Evolutionary conservation across 345 rosid genomes (phyloP), one percentile per base, ranked within the genome.

Genomic region (Citrus sp.): DNA sequence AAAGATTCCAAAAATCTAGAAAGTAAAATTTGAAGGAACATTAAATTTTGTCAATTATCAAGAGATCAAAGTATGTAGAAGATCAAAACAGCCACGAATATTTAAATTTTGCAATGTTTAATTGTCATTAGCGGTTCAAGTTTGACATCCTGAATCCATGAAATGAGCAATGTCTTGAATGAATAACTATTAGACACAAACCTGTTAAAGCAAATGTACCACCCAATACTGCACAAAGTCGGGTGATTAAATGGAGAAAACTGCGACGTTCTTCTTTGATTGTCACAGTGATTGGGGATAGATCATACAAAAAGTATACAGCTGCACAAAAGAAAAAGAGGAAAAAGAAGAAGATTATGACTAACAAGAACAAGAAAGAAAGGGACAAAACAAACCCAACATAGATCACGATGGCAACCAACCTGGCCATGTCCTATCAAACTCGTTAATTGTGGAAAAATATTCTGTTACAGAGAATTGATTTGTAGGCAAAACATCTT

Each of bases 131-230:
- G 9, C 25, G 18, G 9, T 18, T 70, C 7, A 12, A 22, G 14
- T 18, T 21, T 19, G 62, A 22, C 28, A 59, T 59, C 9, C 62
- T n/a, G 0, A 59, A 59, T 59, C 62, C 62, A 59, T 59, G 27
- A 66, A 35, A 71, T 28, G 22, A 54, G 74, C 61, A 30, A 70
- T 6, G 21, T 0, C 35, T 28, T 51, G 5, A 16, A 28, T 2
- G 66, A 38, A 65, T 38, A 35, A 77, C 7, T 13, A 81, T 66
- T 71, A 16, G 77, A 62, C 22, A 81, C 84, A n/a, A 71, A 97
- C 99, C 98, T 89, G 99, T 91, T 67, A 97, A 75, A 32, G 98
- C 99, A 88, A 94, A 97, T 70, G 99, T 97, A 54, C 99, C 98
- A 4, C 99, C 99, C 79, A 97, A 86, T 59, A 97, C 97, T n/a